Conservation (phyloP, 495 filamentous ascomycete species). For the Baudoinia panamericana region DNA sequence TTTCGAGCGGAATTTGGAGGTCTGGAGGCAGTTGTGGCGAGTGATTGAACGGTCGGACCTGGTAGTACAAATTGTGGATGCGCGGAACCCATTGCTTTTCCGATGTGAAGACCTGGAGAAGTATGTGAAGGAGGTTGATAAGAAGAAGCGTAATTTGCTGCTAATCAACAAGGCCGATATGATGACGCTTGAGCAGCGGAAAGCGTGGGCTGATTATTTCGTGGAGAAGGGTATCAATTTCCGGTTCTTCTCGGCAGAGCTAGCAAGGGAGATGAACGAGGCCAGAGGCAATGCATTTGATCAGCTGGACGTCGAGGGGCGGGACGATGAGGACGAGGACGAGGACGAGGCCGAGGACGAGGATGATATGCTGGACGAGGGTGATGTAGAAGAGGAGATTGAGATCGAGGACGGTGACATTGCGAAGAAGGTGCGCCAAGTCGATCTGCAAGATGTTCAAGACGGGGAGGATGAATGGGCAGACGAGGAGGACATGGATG, state of each 20-base stretch:
- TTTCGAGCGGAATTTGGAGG: constrained; percentile 94
- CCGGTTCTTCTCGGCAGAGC: constrained; percentile 85
- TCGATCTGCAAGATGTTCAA: constrained; percentile 24
- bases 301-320: constrained; percentile 31
- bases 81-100: constrained; percentile 86
- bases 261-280: constrained; percentile 82
- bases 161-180: constrained; percentile 99
- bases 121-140: constrained; percentile 86
- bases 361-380: constrained; percentile 20
- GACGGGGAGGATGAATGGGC: constrained; percentile 33
- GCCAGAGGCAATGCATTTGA: constrained; percentile 29
- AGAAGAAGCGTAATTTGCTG: constrained; percentile 78
- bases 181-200: constrained; percentile 82
- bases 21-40: constrained; percentile 97
- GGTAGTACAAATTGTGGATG: constrained; percentile 97
- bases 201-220: constrained; percentile 80
- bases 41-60: constrained; percentile 95
- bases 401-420: constrained; percentile 15
- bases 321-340: constrained; percentile 28
- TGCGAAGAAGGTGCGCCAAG: constrained; percentile 12
- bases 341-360: constrained; percentile 13
- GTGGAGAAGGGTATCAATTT: constrained; percentile 68
- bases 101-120: constrained; percentile 83
- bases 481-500: constrained; percentile 25
- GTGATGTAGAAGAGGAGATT: constrained; percentile 23